phyloP scores from a whole-genome alignment of 2,329 filamentous ascomycete species.

The Apiospora hydei region DNA sequence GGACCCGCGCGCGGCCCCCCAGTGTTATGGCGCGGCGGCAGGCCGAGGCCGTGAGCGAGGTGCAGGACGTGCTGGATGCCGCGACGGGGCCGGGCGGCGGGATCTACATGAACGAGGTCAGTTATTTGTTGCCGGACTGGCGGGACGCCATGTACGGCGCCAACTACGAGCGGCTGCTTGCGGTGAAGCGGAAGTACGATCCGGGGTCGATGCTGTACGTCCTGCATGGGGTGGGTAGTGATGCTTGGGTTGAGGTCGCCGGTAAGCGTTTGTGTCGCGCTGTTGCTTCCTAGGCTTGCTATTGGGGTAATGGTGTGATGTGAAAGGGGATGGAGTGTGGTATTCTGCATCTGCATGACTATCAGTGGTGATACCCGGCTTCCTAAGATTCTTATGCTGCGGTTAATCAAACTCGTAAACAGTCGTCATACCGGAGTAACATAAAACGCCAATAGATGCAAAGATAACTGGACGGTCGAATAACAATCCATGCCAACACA shows the following conservation, averaged over 20 bases:
- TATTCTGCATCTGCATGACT: too few relatives aligned
- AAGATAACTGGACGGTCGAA: too few relatives aligned
- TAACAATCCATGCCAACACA: too few relatives aligned
- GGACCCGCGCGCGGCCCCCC: background rate
- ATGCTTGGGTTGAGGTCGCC: slow-evolving; percentile 16
- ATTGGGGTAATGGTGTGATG: too few relatives aligned
- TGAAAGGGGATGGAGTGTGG: too few relatives aligned
- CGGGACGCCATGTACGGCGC: slow-evolving; percentile 42
- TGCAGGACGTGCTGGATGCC: background rate
- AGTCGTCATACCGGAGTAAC: too few relatives aligned
- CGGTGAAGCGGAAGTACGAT: slow-evolving; percentile 51
- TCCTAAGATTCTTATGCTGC: too few relatives aligned
- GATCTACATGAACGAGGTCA: slow-evolving; percentile 49
- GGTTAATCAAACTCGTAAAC: too few relatives aligned
- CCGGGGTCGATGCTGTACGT: slow-evolving; percentile 28
- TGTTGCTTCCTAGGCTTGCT: background rate
- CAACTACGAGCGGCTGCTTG: slow-evolving; percentile 41
- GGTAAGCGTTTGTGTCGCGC: slow-evolving; percentile 26
- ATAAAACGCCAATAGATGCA: too few relatives aligned
- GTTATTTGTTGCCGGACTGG: slow-evolving; percentile 42
- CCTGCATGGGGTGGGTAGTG: slow-evolving; percentile 24
- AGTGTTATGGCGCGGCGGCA: background rate
- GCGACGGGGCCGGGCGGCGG: slow-evolving; percentile 29
- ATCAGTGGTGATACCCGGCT: too few relatives aligned
- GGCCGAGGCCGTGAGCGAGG: background rate